A percentile compares a stretch with the other conserved stretches of the same genome.
These are phyloP conservation scores for Holtermanniella nyarrowii DNA, from an alignment of 768 basidiomycete species.

Conservation along the genomic window DNA sequence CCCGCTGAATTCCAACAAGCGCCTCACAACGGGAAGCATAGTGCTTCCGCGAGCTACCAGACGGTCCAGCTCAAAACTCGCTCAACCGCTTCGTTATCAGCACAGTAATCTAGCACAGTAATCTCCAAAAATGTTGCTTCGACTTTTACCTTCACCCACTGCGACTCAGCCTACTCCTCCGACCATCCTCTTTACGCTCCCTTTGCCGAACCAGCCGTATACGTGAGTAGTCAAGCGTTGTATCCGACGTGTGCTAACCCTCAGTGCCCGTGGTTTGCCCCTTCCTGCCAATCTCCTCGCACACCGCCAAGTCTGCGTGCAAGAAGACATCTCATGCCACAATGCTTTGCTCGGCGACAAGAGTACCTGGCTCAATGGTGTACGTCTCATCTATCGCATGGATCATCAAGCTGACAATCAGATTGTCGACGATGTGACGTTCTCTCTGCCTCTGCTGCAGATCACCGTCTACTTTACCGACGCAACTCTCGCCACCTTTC, in stretches of 20 bases:
- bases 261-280: slow-evolving; percentile 28
- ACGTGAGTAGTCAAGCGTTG: slow-evolving; percentile 16
- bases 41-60: too few species aligned
- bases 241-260: background rate
- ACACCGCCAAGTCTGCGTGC: slow-evolving; percentile 29
- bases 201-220: slow-evolving; percentile 33
- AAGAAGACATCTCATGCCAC: slow-evolving; percentile 36
- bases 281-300: slow-evolving; percentile 38
- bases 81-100: too few species aligned
- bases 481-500: slow-evolving; percentile 21
- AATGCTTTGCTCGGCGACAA: slow-evolving; percentile 40
- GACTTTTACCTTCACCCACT: slow-evolving; percentile 35
- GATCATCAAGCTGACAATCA: background rate
- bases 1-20: too few species aligned
- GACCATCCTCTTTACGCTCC: slow-evolving; percentile 43
- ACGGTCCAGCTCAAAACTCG: too few species aligned
- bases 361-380: slow-evolving; percentile 39
- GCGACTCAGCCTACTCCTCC: slow-evolving; percentile 30
- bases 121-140: slow-evolving; percentile 35
- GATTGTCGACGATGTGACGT: slow-evolving; percentile 41
- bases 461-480: slow-evolving; percentile 36
- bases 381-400: slow-evolving; percentile 4
- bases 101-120: too few species aligned
- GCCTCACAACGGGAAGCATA: too few species aligned
- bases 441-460: slow-evolving; percentile 21